Evolutionary conservation across 1,284 basidiomycete genomes (phyloP).

Genomic region (Stygiomarasmius scandens): DNA sequence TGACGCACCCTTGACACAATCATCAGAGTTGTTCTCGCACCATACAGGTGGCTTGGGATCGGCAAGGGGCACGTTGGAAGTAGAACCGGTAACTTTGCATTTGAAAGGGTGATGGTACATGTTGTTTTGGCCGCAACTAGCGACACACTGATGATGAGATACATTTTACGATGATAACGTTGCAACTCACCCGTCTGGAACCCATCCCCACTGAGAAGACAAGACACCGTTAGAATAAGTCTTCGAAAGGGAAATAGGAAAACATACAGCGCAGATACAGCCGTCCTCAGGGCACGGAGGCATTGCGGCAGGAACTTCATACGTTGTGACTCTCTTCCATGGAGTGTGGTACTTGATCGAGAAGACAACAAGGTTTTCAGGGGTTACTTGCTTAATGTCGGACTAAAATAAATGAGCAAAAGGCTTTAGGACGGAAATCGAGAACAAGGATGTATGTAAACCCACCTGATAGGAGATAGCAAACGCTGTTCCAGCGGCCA

Average conservation of each 20-base stretch:
- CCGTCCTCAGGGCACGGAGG: conserved; percentile 49
- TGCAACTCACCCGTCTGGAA: conserved; percentile 30
- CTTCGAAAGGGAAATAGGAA: neutral
- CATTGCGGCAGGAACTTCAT: conserved; percentile 47
- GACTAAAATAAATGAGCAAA: conserved; percentile 26
- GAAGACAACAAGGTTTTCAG: conserved; percentile 35
- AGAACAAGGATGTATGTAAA: neutral
- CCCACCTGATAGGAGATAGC: conserved; percentile 47
- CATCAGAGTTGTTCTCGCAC: conserved; percentile 43
- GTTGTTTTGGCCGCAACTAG: conserved; percentile 47
- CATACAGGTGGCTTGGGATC: conserved; percentile 42
- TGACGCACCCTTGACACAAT: conserved; percentile 29
- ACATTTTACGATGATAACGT: too few species aligned
- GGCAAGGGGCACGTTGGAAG: conserved; percentile 36
- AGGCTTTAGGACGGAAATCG: neutral
- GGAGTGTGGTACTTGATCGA: conserved; percentile 43
- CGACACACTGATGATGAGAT: neutral
- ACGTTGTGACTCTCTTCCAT: conserved; percentile 46
- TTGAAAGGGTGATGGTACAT: conserved; percentile 46
- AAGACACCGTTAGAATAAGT: neutral
- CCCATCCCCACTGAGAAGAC: conserved; percentile 45
- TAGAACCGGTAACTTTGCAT: conserved; percentile 46
- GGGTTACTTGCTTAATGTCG: conserved; percentile 33
- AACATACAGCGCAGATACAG: conserved; percentile 50
- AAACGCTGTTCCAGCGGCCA: conserved; percentile 48